These are phyloP conservation scores for Bacidia gigantensis DNA, from an alignment of 495 filamentous ascomycete genomes.

Conservation along the genomic window DNA sequence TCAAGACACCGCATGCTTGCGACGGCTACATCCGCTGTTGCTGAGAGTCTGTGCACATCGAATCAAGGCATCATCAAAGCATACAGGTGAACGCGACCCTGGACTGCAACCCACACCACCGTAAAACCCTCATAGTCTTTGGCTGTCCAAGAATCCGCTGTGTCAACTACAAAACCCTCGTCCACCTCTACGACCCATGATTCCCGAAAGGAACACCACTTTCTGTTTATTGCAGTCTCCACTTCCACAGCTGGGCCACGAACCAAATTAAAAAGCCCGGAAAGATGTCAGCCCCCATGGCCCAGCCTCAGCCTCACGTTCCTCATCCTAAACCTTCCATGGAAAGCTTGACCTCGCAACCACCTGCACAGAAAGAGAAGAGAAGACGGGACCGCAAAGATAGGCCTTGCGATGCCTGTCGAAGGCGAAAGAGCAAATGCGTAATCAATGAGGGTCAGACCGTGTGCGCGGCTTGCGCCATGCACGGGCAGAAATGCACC, in stretches of 20 bases:
- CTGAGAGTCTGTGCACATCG: neutral
- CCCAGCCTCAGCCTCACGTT: conserved; percentile 3
- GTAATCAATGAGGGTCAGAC: conserved; percentile 54
- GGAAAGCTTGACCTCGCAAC: conserved; percentile 12
- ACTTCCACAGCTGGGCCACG: neutral
- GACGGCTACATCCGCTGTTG: neutral
- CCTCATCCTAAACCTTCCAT: conserved; percentile 11
- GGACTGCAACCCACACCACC: neutral
- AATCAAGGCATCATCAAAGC: neutral
- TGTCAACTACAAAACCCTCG: neutral
- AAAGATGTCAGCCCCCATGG: conserved; percentile 9
- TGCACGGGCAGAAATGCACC: conserved; percentile 41
- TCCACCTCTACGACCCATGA: neutral
- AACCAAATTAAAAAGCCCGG: neutral
- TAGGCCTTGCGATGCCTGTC: conserved; percentile 62
- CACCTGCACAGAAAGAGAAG: conserved; percentile 7
- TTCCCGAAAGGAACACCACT: neutral
- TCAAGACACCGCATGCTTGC: neutral
- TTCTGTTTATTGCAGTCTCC: neutral
- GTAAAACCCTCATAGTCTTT: neutral
- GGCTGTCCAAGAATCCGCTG: neutral
- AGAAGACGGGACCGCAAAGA: conserved; percentile 28
- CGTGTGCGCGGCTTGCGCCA: conserved; percentile 40
- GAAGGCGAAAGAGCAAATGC: conserved; percentile 75
- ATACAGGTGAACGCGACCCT: neutral